Base-by-base conservation (phyloP, 1,284 basidiomycete genomes). In the Boletus sp. region DNA sequence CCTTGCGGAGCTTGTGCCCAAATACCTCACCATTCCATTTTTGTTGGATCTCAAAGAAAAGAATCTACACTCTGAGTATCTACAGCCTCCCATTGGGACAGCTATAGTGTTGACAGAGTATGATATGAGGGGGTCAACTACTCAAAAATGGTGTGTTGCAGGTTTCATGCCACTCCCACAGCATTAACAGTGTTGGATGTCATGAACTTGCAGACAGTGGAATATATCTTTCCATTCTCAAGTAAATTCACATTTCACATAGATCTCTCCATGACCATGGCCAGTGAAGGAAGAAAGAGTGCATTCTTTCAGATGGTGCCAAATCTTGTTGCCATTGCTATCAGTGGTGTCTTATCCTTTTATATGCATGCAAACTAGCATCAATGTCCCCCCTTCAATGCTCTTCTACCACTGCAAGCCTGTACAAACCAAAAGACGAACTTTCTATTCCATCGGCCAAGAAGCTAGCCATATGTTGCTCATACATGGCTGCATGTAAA, bases 181-280 rank as follows among this genome's bases (percentile, higher is more conserved):
- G 31, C 13, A 27, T 30, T 51, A 25, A 67, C 9, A 2, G 6
- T 21, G 11, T 23, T 19, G 6, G 83, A 88, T 52, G 81, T 86
- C 59, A 84, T 95, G 70, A 79, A 78, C 46, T 77, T 79, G 19
- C 93, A 94, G 69, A 88, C 85, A 4, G 76, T 95, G n/a, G 79
- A 86, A 16, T 95, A 95, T 71, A 75, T 82, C 35, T 95, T 95
- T 73, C 93, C 94, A 0, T 95, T 85, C 75, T 74, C 69, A 35
- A 90, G 87, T 67, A 78, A 72, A 59, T 94, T 91, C 70, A 79
- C 84, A 16, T 93, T 95, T 68, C 82, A 88, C 31, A 93, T 91
- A 1, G 91, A 94, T 67, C 77, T 93, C 25, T 79, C 76, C 44
- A 84, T 90, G 60, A 66, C 95, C 30, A 76, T 93, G 0, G 72